A percentile compares a stretch with the other conserved stretches of the same genome.
These are phyloP conservation scores for Circinella umbellata DNA, from an alignment of 371 early-diverging fungal genomes.

Conservation along the genomic window DNA sequence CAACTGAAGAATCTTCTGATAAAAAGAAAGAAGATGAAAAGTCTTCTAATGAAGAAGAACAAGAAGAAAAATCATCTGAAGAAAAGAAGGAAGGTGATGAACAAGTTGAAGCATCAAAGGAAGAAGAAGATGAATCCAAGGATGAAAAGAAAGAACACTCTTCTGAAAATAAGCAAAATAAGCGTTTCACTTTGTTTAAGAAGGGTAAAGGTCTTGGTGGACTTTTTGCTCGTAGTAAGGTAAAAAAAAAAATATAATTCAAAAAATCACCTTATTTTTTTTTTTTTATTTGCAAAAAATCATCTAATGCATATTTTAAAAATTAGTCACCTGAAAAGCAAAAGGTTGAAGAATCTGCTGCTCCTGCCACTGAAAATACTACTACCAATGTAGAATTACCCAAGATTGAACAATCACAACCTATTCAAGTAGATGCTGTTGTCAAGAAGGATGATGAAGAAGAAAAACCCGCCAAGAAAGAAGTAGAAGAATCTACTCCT, in stretches of 20 bases:
- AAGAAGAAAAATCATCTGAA: neutral
- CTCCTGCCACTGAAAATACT: constrained; percentile 4
- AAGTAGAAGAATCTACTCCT: neutral
- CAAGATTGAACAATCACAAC: constrained; percentile 19
- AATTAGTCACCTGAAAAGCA: constrained; percentile 1
- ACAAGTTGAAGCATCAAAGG: neutral
- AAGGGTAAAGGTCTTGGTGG: constrained; percentile 21
- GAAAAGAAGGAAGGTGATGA: constrained; percentile 2
- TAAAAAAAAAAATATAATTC: neutral
- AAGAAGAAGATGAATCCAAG: constrained; percentile 1
- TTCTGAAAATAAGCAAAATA: constrained; percentile 4
- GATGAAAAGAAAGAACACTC: neutral
- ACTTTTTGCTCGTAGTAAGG: constrained; percentile 18
- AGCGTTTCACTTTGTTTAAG: constrained; percentile 15
- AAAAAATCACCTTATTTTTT: no score
- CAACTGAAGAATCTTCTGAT: neutral
- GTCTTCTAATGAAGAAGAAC: neutral
- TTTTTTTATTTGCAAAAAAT: no score
- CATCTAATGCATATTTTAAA: no score
- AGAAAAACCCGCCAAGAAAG: neutral
- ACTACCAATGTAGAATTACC: constrained; percentile 11
- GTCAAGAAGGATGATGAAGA: constrained; percentile 11
- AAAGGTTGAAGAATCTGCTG: constrained; percentile 13
- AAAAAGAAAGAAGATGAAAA: neutral
- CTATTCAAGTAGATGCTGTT: constrained; percentile 16